phyloP scores from a whole-genome alignment of 148 eudicot genomes.

The Tetragonia tetragonoides region DNA sequence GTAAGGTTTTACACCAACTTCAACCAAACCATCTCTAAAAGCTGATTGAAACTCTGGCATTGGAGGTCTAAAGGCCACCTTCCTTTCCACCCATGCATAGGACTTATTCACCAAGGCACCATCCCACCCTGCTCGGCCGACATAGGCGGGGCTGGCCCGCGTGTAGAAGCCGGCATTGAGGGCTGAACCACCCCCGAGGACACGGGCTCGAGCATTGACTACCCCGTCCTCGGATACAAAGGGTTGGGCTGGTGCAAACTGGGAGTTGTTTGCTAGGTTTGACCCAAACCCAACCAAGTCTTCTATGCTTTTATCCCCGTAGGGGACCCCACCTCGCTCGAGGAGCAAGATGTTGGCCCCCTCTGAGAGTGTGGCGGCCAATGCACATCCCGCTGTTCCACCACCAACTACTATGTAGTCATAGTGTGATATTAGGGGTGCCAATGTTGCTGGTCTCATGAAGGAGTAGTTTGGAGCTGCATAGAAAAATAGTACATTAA shows the following conservation, averaged over 20 bases:
- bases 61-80: slow-evolving; percentile 41
- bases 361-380: slow-evolving; percentile 50
- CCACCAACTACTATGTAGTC: slow-evolving; percentile 53
- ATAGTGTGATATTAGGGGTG: slow-evolving; percentile 28
- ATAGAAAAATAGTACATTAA: not conserved
- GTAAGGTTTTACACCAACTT: slow-evolving; percentile 42
- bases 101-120: slow-evolving; percentile 38
- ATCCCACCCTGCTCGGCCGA: slow-evolving; percentile 34
- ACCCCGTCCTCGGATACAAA: slow-evolving; percentile 56
- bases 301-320: slow-evolving; percentile 29
- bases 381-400: slow-evolving; percentile 45
- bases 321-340: slow-evolving; percentile 54
- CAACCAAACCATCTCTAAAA: slow-evolving; percentile 37
- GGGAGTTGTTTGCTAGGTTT: slow-evolving; percentile 27
- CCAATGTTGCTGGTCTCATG: slow-evolving; percentile 25
- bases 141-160: slow-evolving; percentile 31
- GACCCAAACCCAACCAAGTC: slow-evolving; percentile 23
- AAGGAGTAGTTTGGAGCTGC: slow-evolving; percentile 41
- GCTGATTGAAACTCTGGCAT: slow-evolving; percentile 44
- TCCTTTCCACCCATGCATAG: slow-evolving; percentile 47
- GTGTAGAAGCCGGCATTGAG: slow-evolving; percentile 54
- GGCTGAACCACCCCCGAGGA: slow-evolving; percentile 49
- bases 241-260: slow-evolving; percentile 36
- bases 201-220: slow-evolving; percentile 37
- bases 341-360: slow-evolving; percentile 36